These are phyloP conservation scores for Tetracladium setigerum DNA, from an alignment of 495 filamentous ascomycete species.

Conservation along the genomic window DNA sequence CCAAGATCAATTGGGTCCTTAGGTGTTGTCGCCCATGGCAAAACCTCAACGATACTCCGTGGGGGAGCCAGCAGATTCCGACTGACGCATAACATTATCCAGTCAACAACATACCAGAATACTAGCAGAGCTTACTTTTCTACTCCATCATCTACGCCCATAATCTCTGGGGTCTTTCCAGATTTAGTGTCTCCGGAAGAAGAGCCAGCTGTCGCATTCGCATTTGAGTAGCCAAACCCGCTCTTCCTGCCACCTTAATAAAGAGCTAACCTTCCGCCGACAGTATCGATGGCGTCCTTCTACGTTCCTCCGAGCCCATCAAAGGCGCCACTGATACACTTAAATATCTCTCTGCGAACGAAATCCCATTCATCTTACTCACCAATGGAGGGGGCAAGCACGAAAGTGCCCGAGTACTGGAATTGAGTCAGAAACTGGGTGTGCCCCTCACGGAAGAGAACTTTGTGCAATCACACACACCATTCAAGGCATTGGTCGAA, in stretches of 20 bases:
- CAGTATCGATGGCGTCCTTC: conserved; percentile 85
- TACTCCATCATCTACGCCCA: too few relatives aligned
- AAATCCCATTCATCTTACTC: conserved; percentile 76
- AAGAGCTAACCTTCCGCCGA: background rate
- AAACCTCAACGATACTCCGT: too few relatives aligned
- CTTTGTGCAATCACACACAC: conserved; percentile 81
- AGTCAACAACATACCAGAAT: too few relatives aligned
- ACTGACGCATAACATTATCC: too few relatives aligned
- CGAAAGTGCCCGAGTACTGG: conserved; percentile 60
- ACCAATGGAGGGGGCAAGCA: conserved; percentile 84
- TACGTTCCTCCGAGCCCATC: conserved; percentile 73
- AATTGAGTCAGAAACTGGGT: conserved; percentile 53
- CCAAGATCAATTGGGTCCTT: too few relatives aligned
- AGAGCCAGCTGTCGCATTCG: conserved; percentile 56
- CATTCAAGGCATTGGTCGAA: conserved; percentile 52
- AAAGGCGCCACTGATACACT: conserved; percentile 75
- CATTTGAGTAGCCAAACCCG: conserved; percentile 47
- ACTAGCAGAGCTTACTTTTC: too few relatives aligned
- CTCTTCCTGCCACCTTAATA: background rate
- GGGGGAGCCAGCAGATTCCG: too few relatives aligned
- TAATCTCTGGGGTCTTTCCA: too few relatives aligned
- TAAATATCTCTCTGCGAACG: conserved; percentile 56
- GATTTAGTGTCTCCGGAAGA: background rate
- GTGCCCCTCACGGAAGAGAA: conserved; percentile 54
- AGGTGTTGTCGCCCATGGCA: too few relatives aligned